phyloP scores from a whole-genome alignment of 805 yeast genomes.

The Hanseniaspora nectarophila region DNA sequence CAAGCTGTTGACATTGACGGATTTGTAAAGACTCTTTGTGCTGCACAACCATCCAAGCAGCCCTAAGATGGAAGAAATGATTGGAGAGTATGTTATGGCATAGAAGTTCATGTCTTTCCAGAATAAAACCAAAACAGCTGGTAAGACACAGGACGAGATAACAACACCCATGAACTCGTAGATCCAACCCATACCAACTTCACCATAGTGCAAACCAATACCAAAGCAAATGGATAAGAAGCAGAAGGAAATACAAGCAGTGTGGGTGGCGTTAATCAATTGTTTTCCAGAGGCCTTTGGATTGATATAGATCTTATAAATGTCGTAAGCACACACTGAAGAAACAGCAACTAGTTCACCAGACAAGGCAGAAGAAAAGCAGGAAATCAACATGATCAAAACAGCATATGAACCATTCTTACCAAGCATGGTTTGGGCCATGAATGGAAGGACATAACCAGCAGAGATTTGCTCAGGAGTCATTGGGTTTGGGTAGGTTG shows the following conservation, averaged over 20 bases:
- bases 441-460: conserved; percentile 57
- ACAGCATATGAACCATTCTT: conserved; percentile 81
- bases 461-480: conserved; percentile 58
- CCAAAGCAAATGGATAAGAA: conserved; percentile 72
- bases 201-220: conserved; percentile 69
- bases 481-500: conserved; percentile 62
- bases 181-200: conserved; percentile 74
- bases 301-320: conserved; percentile 68
- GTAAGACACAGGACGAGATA: conserved; percentile 75
- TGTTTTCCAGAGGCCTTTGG: conserved; percentile 67
- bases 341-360: conserved; percentile 85
- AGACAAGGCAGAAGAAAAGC: conserved; percentile 84
- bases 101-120: conserved; percentile 52
- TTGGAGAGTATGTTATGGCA: conserved; percentile 64
- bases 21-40: conserved; percentile 28
- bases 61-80: conserved; percentile 65
- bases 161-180: conserved; percentile 84
- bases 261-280: conserved; percentile 58
- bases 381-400: conserved; percentile 72
- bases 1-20: conserved; percentile 41
- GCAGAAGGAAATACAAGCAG: conserved; percentile 49
- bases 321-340: conserved; percentile 73
- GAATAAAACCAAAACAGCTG: conserved; percentile 53
- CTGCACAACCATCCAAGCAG: conserved; percentile 55
- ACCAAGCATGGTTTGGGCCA: conserved; percentile 77